Evolutionary conservation across 306 rosid genomes (phyloP).

Genomic region (Citrullus colocynthis): DNA sequence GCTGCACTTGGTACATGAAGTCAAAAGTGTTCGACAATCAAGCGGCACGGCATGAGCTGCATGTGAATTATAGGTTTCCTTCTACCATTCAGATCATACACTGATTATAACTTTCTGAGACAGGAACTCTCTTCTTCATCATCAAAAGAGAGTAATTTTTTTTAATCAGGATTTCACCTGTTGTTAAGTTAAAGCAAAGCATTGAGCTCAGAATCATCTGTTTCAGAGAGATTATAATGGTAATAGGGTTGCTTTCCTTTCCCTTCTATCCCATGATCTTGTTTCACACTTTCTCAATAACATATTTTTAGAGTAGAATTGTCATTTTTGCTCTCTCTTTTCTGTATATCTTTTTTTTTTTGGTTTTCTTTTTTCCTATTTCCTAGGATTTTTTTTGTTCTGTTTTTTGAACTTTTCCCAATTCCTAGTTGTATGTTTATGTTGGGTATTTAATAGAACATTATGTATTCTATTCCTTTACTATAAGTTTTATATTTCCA

Average conservation of each 20-base stretch:
- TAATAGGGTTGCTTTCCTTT: not conserved
- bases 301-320: not conserved
- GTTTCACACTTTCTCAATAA: not conserved
- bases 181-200: not conserved
- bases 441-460: not conserved
- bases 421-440: not conserved
- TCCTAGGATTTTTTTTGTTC: not conserved
- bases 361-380: not conserved
- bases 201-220: not conserved
- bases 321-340: not conserved
- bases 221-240: not conserved
- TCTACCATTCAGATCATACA: not conserved
- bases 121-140: not conserved
- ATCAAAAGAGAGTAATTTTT: not conserved
- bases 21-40: not conserved
- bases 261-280: not conserved
- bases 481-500: not conserved
- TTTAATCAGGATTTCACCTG: not conserved
- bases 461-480: not conserved
- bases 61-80: conserved; percentile 1
- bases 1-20: not conserved
- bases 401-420: not conserved
- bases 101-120: not conserved
- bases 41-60: not conserved
- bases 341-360: not conserved